A percentile compares a stretch with the other conserved stretches of the same genome.
Evolutionary conservation across 208 protist species (phyloP).

Genomic region (Leishmania aethiopica): DNA sequence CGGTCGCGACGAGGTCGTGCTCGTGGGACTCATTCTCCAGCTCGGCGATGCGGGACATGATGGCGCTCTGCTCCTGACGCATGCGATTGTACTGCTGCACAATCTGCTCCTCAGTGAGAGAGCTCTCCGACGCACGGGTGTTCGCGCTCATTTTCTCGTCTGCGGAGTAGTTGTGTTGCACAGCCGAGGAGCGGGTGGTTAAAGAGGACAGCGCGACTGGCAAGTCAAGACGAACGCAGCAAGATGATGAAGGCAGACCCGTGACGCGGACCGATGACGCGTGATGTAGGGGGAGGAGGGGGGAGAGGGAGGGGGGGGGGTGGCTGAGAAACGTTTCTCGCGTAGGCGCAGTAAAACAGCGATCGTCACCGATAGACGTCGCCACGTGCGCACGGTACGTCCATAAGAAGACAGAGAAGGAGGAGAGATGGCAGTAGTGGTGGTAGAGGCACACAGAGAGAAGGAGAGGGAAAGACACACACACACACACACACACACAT

Average conservation of each 20-base stretch:
- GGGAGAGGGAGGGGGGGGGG: too few species aligned
- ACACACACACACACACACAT: neutral
- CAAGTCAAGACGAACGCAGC: neutral
- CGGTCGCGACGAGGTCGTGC: constrained; percentile 90
- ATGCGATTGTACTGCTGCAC: constrained; percentile 85
- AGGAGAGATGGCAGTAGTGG: neutral
- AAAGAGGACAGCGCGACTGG: neutral
- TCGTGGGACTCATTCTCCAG: constrained; percentile 90
- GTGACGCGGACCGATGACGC: neutral
- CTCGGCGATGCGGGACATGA: constrained; percentile 88
- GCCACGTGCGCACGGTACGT: neutral
- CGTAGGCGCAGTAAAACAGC: neutral
- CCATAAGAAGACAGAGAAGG: neutral
- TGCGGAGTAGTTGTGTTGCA: neutral
- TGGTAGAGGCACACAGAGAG: neutral
- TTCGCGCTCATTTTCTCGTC: constrained; percentile 8
- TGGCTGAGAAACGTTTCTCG: neutral
- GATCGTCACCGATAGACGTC: neutral
- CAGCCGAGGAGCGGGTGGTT: neutral
- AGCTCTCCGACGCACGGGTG: constrained; percentile 2
- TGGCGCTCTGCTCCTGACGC: constrained; percentile 84
- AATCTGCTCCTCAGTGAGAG: constrained; percentile 77
- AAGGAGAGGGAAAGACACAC: constrained; percentile 10
- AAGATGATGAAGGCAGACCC: neutral
- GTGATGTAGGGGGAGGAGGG: neutral